A percentile compares a stretch with the other conserved stretches of the same genome.
phyloP scores from a whole-genome alignment of 208 protist genomes.

The Entamoeba histolytica region DNA sequence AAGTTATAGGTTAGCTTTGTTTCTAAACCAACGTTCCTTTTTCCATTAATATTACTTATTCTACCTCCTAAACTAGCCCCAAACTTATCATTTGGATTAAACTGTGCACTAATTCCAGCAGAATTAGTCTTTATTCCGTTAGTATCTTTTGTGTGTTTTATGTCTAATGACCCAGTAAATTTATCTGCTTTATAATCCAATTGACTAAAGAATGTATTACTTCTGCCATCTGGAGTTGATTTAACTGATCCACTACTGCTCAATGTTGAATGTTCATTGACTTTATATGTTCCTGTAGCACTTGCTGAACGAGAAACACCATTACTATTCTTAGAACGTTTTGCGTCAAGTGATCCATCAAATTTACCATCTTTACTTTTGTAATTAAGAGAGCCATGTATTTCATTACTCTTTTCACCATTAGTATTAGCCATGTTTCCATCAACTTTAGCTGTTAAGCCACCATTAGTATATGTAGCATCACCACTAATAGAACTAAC shows the following conservation, averaged over 20 bases:
- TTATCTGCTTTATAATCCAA: not conserved
- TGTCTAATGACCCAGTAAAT: not conserved
- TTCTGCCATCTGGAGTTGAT: not conserved
- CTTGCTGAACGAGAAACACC: too few species aligned
- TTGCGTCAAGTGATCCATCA: too few species aligned
- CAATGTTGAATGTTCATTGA: not conserved
- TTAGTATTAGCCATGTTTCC: too few species aligned
- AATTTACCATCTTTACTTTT: too few species aligned
- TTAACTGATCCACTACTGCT: not conserved
- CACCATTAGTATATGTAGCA: not conserved
- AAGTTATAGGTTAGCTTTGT: not conserved
- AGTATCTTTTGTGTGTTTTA: not conserved
- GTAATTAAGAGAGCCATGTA: too few species aligned
- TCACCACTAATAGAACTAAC: not conserved
- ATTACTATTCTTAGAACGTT: too few species aligned
- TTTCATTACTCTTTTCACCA: too few species aligned
- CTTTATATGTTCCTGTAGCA: not conserved
- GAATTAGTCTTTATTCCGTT: not conserved
- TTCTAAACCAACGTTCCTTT: not conserved
- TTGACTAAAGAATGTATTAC: not conserved
- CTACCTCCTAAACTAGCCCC: not conserved
- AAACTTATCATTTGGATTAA: not conserved
- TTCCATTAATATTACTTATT: not conserved
- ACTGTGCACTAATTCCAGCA: not conserved
- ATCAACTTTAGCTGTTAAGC: too few species aligned